Evolutionary conservation across 83 land plant genomes (phyloP).

Genomic region (Larix sibirica): DNA sequence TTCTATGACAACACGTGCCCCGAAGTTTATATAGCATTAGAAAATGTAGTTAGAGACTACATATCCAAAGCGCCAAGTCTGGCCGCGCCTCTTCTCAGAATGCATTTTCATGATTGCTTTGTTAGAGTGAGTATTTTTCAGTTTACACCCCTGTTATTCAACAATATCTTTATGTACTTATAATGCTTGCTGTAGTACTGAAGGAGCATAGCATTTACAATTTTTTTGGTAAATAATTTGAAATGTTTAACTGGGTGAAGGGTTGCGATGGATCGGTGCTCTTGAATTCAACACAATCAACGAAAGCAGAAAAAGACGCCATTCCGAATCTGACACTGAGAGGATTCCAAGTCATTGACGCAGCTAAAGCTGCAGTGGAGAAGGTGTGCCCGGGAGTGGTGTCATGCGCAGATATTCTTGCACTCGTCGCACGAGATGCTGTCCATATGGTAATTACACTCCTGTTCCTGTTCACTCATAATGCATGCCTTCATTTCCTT

Average conservation of each 20-base stretch:
- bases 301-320: slow-evolving; percentile 46
- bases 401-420: slow-evolving; percentile 69
- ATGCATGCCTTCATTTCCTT: too few relatives aligned
- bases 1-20: slow-evolving; percentile 42
- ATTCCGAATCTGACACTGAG: slow-evolving; percentile 35
- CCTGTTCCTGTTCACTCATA: too few relatives aligned
- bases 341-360: slow-evolving; percentile 47
- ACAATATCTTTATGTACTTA: too few relatives aligned
- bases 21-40: slow-evolving; percentile 17
- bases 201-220: too few relatives aligned
- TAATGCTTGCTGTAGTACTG: too few relatives aligned
- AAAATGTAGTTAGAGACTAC: slow-evolving; percentile 17
- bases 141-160: not conserved
- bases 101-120: slow-evolving; percentile 62
- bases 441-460: slow-evolving; percentile 35
- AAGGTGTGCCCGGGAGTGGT: slow-evolving; percentile 58
- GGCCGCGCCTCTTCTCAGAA: slow-evolving; percentile 33
- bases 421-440: slow-evolving; percentile 48
- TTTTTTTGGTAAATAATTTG: too few relatives aligned
- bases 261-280: slow-evolving; percentile 57
- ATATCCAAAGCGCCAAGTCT: slow-evolving; percentile 21
- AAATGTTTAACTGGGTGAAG: slow-evolving; percentile 11
- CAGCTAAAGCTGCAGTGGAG: slow-evolving; percentile 45
- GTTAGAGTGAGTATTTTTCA: slow-evolving; percentile 27
- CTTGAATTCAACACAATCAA: slow-evolving; percentile 32